Evolutionary conservation across 108 stramenopile species (phyloP).

Genomic region (Cyclotella atomus): DNA sequence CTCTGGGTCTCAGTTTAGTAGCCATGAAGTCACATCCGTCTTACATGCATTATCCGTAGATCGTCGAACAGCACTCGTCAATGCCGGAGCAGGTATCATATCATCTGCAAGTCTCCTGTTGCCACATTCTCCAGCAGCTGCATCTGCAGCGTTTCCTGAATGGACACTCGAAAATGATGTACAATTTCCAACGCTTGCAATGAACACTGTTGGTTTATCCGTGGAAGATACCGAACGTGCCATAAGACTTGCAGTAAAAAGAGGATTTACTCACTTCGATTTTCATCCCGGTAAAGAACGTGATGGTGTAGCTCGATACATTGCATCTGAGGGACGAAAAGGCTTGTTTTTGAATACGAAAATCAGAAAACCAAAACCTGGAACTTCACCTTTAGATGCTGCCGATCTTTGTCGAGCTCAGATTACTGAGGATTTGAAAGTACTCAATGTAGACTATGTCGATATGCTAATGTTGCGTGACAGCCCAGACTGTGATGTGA

Average conservation of each 20-base stretch:
- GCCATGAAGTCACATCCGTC: background rate
- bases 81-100: background rate
- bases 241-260: constrained; percentile 20
- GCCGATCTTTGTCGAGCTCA: constrained; percentile 37
- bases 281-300: constrained; percentile 66
- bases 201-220: constrained; percentile 61
- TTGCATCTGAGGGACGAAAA: constrained; percentile 21
- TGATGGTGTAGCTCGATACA: constrained; percentile 53
- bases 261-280: constrained; percentile 58
- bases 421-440: constrained; percentile 54
- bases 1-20: background rate
- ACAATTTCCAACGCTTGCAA: constrained; percentile 54
- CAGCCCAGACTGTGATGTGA: constrained; percentile 51
- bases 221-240: constrained; percentile 49
- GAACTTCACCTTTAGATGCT: constrained; percentile 54
- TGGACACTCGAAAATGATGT: constrained; percentile 50
- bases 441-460: constrained; percentile 39
- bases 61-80: constrained; percentile 21
- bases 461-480: constrained; percentile 70
- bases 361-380: constrained; percentile 56
- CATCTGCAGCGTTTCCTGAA: constrained; percentile 22
- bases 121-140: background rate
- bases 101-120: constrained; percentile 10
- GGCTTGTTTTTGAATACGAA: constrained; percentile 62
- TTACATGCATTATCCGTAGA: background rate